Base-by-base conservation (phyloP, 2,329 filamentous ascomycete genomes). In the Talaromyces islandicus region DNA sequence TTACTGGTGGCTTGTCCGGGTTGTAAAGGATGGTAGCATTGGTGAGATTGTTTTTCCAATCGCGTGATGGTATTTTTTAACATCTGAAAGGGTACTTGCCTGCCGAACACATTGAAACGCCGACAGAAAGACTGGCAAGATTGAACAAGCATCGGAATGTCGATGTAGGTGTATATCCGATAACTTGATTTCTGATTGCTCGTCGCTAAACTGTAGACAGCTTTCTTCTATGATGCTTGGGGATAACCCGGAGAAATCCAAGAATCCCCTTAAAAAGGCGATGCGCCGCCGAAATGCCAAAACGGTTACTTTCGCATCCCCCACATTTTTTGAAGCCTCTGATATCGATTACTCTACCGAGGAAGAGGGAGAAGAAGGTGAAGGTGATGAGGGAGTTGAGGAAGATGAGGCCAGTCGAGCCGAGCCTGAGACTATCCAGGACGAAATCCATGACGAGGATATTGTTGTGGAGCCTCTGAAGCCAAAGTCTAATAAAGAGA, bases 101-200 rank as follows among this genome's bases (percentile, higher is more conserved):
- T 55, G 94, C 94, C 54, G 94, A 99, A 75, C 94, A 99, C 73
- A 99, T 99, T 65, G 94, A 99, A 74, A 99, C 94, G 9, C 94
- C 94, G 2, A 97, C 93, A 17, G 94, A 99, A 80, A 85, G 94
- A 71, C 78, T 99, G 63, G 94, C 94, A 52, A 87, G 94, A 64
- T 78, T 97, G 64, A 99, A 99, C 76, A 99, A 99, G 77, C 94
- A 99, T 77, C 86, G 94, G 71, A 99, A 99, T 71, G 92, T 97
- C 68, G 94, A 99, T 79, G 92, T 96, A 84, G 65, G 90, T 72
- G 10, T 54, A 30, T 27, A 55, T 46, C 38, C 27, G 35, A 6
- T 61, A 19, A 41, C 56, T 52, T 52, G 17, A 4, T n/a, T 9
- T 12, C 27, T 24, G 9, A n/a, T 41, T 52, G 53, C 60, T 62